Evolutionary conservation across 257 asterid species (phyloP).

Genomic region (Primulina eburnea): DNA sequence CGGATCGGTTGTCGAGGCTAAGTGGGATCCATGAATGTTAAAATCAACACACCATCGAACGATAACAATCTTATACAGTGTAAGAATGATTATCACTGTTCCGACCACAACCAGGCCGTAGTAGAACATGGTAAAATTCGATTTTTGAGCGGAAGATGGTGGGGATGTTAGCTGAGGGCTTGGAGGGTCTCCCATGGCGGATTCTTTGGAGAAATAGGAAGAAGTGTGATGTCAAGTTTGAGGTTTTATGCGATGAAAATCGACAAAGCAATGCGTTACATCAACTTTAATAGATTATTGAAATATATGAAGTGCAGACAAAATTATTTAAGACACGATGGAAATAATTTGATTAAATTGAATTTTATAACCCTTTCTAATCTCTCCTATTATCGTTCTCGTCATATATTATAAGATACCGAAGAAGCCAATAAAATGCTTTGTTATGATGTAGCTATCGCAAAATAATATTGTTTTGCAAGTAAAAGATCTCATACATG

Average conservation of each 20-base stretch:
- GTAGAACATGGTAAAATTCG: slow-evolving; percentile 43
- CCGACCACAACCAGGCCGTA: slow-evolving; percentile 50
- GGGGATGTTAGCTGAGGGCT: slow-evolving; percentile 11
- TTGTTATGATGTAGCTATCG: not conserved
- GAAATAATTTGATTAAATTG: not conserved
- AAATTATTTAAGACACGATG: not conserved
- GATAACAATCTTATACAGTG: slow-evolving; percentile 41
- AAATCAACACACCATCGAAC: slow-evolving; percentile 33
- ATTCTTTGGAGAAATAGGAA: not conserved
- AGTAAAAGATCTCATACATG: not conserved
- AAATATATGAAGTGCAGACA: slow-evolving; percentile 6
- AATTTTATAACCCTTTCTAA: not conserved
- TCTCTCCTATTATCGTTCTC: not conserved
- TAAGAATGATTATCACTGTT: slow-evolving; percentile 36
- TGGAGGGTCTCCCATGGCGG: slow-evolving; percentile 34
- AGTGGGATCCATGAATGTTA: not conserved
- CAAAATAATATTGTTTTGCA: not conserved
- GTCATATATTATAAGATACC: not conserved
- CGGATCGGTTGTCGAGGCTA: not conserved
- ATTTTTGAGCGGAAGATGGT: slow-evolving; percentile 17
- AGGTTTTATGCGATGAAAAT: slow-evolving; percentile 3
- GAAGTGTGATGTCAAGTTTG: slow-evolving; percentile 9
- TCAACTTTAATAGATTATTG: slow-evolving; percentile 9
- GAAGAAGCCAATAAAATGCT: not conserved
- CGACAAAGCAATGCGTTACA: slow-evolving; percentile 1